phyloP scores from a whole-genome alignment of 2,329 filamentous ascomycete species.

The Diaporthe capsici region DNA sequence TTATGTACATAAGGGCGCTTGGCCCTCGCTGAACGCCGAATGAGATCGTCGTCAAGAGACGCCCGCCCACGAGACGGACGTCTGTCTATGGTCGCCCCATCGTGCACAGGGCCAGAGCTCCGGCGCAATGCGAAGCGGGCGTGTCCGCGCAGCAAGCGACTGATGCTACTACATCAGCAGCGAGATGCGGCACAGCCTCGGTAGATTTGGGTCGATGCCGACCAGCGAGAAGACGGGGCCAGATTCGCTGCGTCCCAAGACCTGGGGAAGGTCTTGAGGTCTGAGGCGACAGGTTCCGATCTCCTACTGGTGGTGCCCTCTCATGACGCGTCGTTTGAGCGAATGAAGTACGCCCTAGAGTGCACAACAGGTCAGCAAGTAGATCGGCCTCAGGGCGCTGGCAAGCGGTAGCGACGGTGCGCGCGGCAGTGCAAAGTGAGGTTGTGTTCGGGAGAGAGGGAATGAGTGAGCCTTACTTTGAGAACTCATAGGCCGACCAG shows the following conservation, averaged over 20 bases:
- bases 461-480: conserved; percentile 67
- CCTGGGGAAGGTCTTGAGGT: conserved; percentile 46
- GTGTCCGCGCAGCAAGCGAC: conserved; percentile 16
- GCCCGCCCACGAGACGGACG: neutral
- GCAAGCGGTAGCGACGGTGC: conserved; percentile 35
- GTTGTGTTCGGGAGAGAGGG: neutral
- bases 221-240: neutral
- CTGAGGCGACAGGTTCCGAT: conserved; percentile 8
- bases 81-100: conserved; percentile 5
- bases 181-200: neutral
- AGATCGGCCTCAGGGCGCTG: too few relatives aligned
- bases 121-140: conserved; percentile 6
- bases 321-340: conserved; percentile 62
- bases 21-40: conserved; percentile 25
- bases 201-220: neutral
- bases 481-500: conserved; percentile 85
- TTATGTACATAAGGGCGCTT: conserved; percentile 26
- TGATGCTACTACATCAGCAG: conserved; percentile 11
- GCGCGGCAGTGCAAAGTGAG: conserved; percentile 13
- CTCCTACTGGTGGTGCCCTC: neutral
- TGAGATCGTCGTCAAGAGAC: conserved; percentile 24
- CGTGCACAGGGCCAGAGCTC: conserved; percentile 1
- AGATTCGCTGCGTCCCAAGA: neutral
- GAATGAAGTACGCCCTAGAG: conserved; percentile 72
- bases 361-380: conserved; percentile 41